A percentile compares a stretch with the other conserved stretches of the same genome.
Evolutionary conservation across 768 basidiomycete species (phyloP).

Genomic region (Chalciporus piperatus): DNA sequence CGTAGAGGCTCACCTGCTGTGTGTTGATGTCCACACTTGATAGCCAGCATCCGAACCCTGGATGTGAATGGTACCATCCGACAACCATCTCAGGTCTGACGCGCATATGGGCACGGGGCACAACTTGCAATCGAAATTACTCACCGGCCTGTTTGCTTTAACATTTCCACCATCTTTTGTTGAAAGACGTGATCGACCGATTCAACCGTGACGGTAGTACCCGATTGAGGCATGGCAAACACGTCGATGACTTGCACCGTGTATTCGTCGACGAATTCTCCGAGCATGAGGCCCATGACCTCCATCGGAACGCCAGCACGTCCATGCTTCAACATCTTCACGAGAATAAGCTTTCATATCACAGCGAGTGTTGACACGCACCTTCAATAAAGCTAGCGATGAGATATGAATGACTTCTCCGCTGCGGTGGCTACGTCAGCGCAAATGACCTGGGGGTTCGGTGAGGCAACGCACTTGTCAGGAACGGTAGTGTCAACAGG

Average conservation of each 20-base stretch:
- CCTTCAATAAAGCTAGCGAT: constrained; percentile 95
- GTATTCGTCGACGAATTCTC: constrained; percentile 98
- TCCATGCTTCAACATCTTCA: constrained; percentile 97
- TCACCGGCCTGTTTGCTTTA: constrained; percentile 97
- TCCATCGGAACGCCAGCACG: constrained; percentile 99
- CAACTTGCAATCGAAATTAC: constrained; percentile 24
- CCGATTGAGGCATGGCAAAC: constrained; percentile 98
- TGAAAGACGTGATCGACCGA: constrained; percentile 99
- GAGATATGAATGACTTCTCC: constrained; percentile 97
- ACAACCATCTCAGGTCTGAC: constrained; percentile 93
- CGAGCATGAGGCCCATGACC: constrained; percentile 98
- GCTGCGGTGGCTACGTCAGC: constrained; percentile 36
- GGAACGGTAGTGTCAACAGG: constrained; percentile 55
- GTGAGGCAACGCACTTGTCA: constrained; percentile 61
- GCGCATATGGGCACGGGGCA: background rate
- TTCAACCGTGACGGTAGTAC: constrained; percentile 96
- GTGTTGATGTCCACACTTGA: constrained; percentile 99
- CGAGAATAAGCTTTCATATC: constrained; percentile 2
- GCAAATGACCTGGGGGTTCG: background rate
- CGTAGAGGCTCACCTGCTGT: constrained; percentile 65
- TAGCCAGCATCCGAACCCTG: constrained; percentile 99
- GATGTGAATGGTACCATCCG: constrained; percentile 99
- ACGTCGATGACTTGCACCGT: constrained; percentile 93
- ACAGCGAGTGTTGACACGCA: constrained; percentile 28
- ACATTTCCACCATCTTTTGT: constrained; percentile 96